These are phyloP conservation scores for Phytopythium kandeliae DNA, from an alignment of 352 stramenopile species.

Conservation along the genomic window DNA sequence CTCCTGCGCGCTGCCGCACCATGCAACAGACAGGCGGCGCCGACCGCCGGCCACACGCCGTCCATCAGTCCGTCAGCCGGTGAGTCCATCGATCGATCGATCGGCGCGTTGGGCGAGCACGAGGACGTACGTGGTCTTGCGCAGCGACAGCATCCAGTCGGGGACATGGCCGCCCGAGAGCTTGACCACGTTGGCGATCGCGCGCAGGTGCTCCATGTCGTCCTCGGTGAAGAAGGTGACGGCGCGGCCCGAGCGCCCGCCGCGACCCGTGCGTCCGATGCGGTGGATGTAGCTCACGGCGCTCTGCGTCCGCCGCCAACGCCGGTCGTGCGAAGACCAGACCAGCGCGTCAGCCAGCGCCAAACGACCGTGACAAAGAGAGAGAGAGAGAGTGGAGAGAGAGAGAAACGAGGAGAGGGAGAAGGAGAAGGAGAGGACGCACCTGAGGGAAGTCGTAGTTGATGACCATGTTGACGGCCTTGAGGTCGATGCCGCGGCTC, in stretches of 20 bases:
- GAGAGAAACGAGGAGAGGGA: no score
- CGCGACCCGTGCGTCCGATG: slow-evolving; percentile 94
- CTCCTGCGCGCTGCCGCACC: slow-evolving; percentile 37
- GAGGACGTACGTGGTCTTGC: slow-evolving; percentile 85
- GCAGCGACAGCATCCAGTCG: slow-evolving; percentile 97
- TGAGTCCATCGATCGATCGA: no score
- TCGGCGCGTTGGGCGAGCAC: no score
- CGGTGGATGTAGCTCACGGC: slow-evolving; percentile 96
- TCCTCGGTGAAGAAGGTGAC: slow-evolving; percentile 98
- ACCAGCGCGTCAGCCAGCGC: no score
- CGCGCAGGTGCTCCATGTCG: slow-evolving; percentile 92
- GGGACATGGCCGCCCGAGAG: slow-evolving; percentile 96
- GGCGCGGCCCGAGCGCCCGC: slow-evolving; percentile 89
- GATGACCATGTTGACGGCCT: slow-evolving; percentile 99
- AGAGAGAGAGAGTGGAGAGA: no score
- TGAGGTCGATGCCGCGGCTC: slow-evolving; percentile 98
- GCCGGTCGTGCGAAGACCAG: no score
- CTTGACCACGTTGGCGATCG: slow-evolving; percentile 98
- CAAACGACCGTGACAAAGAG: no score
- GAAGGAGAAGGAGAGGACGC: no score
- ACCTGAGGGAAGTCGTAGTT: slow-evolving; percentile 99
- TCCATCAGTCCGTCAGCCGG: no score
- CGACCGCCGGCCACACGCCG: no score
- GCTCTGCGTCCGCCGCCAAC: no score
- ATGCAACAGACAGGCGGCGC: no score